These are phyloP conservation scores for Tuber indicum DNA, from an alignment of 495 filamentous ascomycete species.

Conservation along the genomic window DNA sequence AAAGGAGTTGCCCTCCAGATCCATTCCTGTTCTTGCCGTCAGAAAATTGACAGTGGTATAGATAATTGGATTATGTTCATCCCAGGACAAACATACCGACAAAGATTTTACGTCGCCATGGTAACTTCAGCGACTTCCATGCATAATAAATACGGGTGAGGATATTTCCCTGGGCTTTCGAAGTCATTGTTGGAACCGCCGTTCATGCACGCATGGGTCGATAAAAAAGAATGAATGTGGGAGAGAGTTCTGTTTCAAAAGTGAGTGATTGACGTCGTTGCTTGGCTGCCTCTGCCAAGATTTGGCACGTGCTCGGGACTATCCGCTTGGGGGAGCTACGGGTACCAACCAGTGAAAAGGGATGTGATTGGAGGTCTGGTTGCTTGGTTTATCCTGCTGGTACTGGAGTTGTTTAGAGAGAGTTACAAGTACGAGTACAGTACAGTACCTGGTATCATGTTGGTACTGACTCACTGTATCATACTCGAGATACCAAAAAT, in stretches of 20 bases:
- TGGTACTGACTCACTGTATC: too few relatives aligned
- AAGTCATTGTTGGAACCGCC: slow-evolving; percentile 9
- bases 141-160: slow-evolving; percentile 56
- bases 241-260: not conserved
- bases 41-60: not conserved
- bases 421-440: too few relatives aligned
- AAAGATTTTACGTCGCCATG: too few relatives aligned
- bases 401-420: not conserved
- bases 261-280: not conserved
- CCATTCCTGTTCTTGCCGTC: slow-evolving; percentile 55
- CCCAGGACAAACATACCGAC: slow-evolving; percentile 47
- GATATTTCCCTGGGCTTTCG: slow-evolving; percentile 11
- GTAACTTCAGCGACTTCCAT: slow-evolving; percentile 69
- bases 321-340: not conserved
- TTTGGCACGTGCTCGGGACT: not conserved
- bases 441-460: not conserved
- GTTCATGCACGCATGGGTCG: not conserved
- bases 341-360: not conserved
- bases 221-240: not conserved
- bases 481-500: not conserved
- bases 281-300: not conserved
- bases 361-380: not conserved
- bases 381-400: not conserved
- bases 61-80: not conserved
- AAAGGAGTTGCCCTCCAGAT: slow-evolving; percentile 84